phyloP scores from a whole-genome alignment of 176 grass and related monocot genomes.

The Oryza australiensis region DNA sequence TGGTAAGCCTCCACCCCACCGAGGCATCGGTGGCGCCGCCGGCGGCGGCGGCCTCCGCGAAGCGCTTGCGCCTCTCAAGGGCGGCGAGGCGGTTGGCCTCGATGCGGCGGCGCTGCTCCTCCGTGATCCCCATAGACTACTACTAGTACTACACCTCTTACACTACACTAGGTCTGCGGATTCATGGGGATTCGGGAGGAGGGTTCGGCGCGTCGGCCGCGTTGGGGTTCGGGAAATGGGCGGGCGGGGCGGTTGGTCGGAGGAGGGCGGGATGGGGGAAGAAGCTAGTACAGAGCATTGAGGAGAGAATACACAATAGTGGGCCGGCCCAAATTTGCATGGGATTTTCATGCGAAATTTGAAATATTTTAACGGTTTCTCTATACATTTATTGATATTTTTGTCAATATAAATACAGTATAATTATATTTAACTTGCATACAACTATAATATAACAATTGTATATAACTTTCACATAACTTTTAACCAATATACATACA shows the following conservation, averaged over 20 bases:
- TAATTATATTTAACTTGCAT: too few relatives aligned
- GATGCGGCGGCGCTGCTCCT: slow-evolving; percentile 69
- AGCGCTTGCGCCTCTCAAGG: slow-evolving; percentile 83
- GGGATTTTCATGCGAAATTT: too few relatives aligned
- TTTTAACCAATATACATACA: too few relatives aligned
- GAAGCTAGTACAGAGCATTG: neutral
- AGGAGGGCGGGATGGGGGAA: neutral
- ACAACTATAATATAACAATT: too few relatives aligned
- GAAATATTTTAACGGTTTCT: too few relatives aligned
- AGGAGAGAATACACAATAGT: too few relatives aligned
- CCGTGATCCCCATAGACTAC: slow-evolving; percentile 61
- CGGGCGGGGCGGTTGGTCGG: neutral
- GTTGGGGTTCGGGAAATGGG: slow-evolving; percentile 1
- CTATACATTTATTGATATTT: too few relatives aligned
- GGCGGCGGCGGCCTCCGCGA: slow-evolving; percentile 32
- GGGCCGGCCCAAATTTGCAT: too few relatives aligned
- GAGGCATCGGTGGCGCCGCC: neutral
- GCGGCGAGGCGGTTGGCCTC: slow-evolving; percentile 80
- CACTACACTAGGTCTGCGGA: neutral
- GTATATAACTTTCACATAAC: too few relatives aligned
- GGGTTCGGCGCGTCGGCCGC: neutral
- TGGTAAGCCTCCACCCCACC: slow-evolving; percentile 51
- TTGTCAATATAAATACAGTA: too few relatives aligned
- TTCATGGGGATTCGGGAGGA: neutral
- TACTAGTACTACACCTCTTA: too few relatives aligned